phyloP scores from a whole-genome alignment of 768 basidiomycete genomes.

The Russula olivacea region DNA sequence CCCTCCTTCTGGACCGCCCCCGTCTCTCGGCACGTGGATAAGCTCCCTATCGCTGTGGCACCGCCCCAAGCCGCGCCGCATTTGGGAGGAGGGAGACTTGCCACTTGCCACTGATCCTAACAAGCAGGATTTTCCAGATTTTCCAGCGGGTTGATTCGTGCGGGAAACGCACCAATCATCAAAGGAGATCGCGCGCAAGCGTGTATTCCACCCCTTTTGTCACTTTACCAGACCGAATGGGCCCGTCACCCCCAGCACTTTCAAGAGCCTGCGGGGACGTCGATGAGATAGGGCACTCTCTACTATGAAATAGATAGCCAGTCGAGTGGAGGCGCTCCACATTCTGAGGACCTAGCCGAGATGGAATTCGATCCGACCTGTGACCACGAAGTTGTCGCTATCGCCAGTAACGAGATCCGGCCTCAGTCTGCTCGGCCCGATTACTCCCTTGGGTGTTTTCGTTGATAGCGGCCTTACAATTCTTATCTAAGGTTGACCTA shows the following conservation, averaged over 20 bases:
- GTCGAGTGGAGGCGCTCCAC: constrained; percentile 34
- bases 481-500: constrained; percentile 6
- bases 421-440: constrained; percentile 64
- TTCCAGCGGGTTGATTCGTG: constrained; percentile 65
- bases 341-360: constrained; percentile 27
- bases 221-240: constrained; percentile 25
- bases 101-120: constrained; percentile 28
- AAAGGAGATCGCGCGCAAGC: constrained; percentile 82
- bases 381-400: constrained; percentile 7
- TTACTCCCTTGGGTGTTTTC: constrained; percentile 73
- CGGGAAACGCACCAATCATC: constrained; percentile 75
- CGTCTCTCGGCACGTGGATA: constrained; percentile 65
- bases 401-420: constrained; percentile 34
- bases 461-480: constrained; percentile 51
- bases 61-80: constrained; percentile 57
- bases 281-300: constrained; percentile 42
- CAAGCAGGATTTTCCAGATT: constrained; percentile 62
- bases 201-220: constrained; percentile 70
- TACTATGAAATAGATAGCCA: constrained; percentile 38
- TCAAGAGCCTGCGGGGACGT: constrained; percentile 31
- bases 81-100: constrained; percentile 53
- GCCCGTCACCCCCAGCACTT: constrained; percentile 15
- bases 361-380: constrained; percentile 32
- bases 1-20: constrained; percentile 58
- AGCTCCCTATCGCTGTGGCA: constrained; percentile 66